Evolutionary conservation across 139 green algal species (phyloP), one percentile per base, ranked within the genome.

Genomic region (Monoraphidium neglectum): DNA sequence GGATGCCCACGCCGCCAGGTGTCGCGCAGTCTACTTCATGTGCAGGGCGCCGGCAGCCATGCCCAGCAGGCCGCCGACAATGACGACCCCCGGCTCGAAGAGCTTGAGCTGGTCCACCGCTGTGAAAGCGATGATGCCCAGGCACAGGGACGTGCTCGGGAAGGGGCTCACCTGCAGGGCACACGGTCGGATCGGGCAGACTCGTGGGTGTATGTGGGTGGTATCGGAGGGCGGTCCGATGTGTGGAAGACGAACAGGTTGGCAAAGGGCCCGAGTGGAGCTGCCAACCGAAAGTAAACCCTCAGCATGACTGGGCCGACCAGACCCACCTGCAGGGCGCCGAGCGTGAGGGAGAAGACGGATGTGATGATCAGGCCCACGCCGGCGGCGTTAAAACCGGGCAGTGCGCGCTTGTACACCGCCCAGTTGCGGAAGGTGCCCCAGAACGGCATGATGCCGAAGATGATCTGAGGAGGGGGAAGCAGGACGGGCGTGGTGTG

Each of bases 401-500:
- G 85, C 56, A 96, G 80, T 13, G 73, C 73, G 36, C 74, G 75
- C 75, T 61, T 51, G 78, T 94, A 93, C 0, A 92, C 15, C 38
- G 85, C 68, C 65, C 79, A 90, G 15, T 78, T 72, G 28, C 93
- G 80, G 81, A 94, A 92, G 13, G 51, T 49, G 37, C 89, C 93
- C 94, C 94, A 98, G 81, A 94, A 98, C 4, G 95, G 95, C 72
- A 99, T 77, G 33, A 97, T 84, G 33, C 85, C 94, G 28, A 38
- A 33, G 47, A 54, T 33, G 35, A 43, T 70, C 33, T 56, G 64
- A 21, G 36, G 56, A 10, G 56, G 13, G n/a, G 24, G 56, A 21
- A 15, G n/a, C n/a, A n/a, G 56, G 56, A 30, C 12, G n/a, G 26
- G 26, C 5, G 24, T 63, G 56, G 26, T 12, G n/a, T 12, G 43